Conservation (phyloP, 2,329 filamentous ascomycete genomes). For the Bisporella sp. region DNA sequence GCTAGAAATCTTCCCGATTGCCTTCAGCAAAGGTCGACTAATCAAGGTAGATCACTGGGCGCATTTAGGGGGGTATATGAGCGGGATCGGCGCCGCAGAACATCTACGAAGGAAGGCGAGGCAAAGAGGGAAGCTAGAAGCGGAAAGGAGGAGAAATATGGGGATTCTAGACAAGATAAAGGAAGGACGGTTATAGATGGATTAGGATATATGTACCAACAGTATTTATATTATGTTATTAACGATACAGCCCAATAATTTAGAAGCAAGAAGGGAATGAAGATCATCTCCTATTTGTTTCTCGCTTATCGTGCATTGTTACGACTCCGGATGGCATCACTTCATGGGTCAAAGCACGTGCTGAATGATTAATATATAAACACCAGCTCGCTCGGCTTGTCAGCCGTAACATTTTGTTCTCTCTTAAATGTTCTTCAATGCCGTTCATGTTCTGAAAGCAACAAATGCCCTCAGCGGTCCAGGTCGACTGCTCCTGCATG, state of each 20-base stretch:
- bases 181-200: conserved; percentile 8
- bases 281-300: too few species aligned
- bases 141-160: conserved; percentile 16
- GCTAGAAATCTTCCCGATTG: conserved; percentile 39
- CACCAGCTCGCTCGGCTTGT: not conserved
- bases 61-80: conserved; percentile 30
- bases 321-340: not conserved
- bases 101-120: conserved; percentile 18
- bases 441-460: too few species aligned
- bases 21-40: conserved; percentile 1
- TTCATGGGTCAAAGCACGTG: not conserved
- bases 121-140: conserved; percentile 15
- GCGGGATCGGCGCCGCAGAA: conserved; percentile 23
- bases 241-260: not conserved
- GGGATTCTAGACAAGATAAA: conserved; percentile 14
- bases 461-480: too few species aligned
- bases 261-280: not conserved
- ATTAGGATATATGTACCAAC: not conserved
- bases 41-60: conserved; percentile 30
- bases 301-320: too few species aligned
- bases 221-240: not conserved
- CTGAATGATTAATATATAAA: not conserved
- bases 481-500: too few species aligned
- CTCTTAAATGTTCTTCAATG: too few species aligned
- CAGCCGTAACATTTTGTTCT: too few species aligned